A percentile compares a stretch with the other conserved stretches of the same genome.
These are phyloP conservation scores for Ceratorhiza oryzae-sativae DNA, from an alignment of 1,284 basidiomycete species.

Conservation along the genomic window DNA sequence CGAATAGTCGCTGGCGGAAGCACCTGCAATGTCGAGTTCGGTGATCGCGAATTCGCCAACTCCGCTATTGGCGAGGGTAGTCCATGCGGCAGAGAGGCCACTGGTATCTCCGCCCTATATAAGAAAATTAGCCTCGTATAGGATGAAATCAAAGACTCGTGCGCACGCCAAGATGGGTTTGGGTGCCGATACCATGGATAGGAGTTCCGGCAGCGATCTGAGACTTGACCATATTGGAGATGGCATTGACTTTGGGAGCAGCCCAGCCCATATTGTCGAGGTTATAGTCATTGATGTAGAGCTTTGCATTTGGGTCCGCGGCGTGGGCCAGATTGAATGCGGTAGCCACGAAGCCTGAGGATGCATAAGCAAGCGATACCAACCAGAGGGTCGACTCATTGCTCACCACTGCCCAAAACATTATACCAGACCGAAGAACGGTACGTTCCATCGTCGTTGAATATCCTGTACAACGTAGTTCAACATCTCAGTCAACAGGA, in stretches of 20 bases:
- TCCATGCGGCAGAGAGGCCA: not conserved
- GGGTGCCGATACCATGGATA: slow-evolving; percentile 65
- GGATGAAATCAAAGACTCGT: slow-evolving; percentile 52
- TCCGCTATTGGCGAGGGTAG: slow-evolving; percentile 58
- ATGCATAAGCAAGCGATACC: slow-evolving; percentile 45
- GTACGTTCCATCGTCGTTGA: slow-evolving; percentile 54
- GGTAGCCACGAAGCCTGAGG: slow-evolving; percentile 36
- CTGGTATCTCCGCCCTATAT: slow-evolving; percentile 53
- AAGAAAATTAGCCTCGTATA: slow-evolving; percentile 58
- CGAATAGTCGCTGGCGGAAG: not conserved
- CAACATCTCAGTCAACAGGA: too few relatives aligned
- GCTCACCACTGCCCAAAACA: too few relatives aligned
- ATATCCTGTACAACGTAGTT: slow-evolving; percentile 44
- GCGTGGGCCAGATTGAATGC: slow-evolving; percentile 23
- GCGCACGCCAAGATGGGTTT: slow-evolving; percentile 46
- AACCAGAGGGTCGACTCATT: too few relatives aligned
- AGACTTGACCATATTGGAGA: slow-evolving; percentile 59
- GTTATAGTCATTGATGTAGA: slow-evolving; percentile 39
- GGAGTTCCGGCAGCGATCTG: slow-evolving; percentile 58
- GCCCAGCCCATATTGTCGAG: slow-evolving; percentile 50
- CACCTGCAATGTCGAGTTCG: slow-evolving; percentile 55
- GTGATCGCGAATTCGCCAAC: slow-evolving; percentile 54
- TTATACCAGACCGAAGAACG: slow-evolving; percentile 46
- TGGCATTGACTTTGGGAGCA: slow-evolving; percentile 61
- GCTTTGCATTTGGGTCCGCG: slow-evolving; percentile 6